Base-by-base conservation (phyloP, 2,329 filamentous ascomycete species). In the Fusarium secorum region DNA sequence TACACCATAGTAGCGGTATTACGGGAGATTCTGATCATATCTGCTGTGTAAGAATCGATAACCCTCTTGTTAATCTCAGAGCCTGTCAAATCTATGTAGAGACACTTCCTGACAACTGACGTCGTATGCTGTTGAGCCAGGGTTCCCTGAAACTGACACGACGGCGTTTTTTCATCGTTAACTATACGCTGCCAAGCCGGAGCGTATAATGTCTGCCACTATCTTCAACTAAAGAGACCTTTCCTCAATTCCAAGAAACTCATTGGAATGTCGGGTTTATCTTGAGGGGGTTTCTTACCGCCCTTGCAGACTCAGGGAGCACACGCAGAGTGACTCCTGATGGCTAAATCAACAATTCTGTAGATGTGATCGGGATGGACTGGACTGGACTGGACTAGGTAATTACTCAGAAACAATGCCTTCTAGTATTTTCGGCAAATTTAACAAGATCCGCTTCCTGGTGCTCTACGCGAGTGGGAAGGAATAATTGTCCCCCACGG, bases 111-210 rank as follows among this genome's bases (percentile, higher is more conserved):
- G 45, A 38, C 32, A 41, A 42, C 39, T 42, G 28, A 61, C 22
- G 54, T 63, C 49, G 69, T 65, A 69, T 61, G 66, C 68, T 60
- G 58, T 60, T 33, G 42, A 52, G 46, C 60, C 57, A 49, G 69
- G 70, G 66, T 59, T 75, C 49, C 66, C 71, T 67, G 69, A 71
- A 75, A 68, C 73, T 72, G 64, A 68, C 52, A 73, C 72, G 49
- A 55, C 71, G 64, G 72, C 59, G 63, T 54, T 67, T 51, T 56
- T 64, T 17, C 13, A 14, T 20, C 13, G 17, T 15, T 8, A 20
- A 35, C 48, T 53, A 49, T 55, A 38, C 63, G 44, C 64, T 72
- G 63, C 68, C 42, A 60, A 70, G 65, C 66, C 46, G 41, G 70
- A 32, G 51, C 49, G 39, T 52, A 24, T 24, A 48, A 58, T 42